Evolutionary conservation across 2,329 filamentous ascomycete species (phyloP).

Genomic region (Neofusicoccum parvum): DNA sequence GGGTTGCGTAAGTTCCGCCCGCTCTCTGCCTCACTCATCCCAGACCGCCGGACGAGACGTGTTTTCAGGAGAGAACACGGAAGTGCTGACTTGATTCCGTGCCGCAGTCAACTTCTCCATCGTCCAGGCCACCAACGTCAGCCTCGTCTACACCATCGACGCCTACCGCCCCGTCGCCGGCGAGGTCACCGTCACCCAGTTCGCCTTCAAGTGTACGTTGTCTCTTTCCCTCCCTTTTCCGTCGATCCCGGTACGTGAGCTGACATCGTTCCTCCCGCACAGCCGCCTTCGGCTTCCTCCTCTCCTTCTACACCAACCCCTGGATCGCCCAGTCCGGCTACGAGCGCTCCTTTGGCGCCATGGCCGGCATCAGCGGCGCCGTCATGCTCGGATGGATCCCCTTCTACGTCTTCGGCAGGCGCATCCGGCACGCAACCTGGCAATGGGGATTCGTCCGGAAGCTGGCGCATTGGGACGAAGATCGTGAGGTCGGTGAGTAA

Average conservation of each 20-base stretch:
- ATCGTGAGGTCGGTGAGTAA: constrained; percentile 60
- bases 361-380: constrained; percentile 57
- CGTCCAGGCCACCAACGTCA: constrained; percentile 58
- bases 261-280: not conserved
- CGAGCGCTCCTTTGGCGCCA: constrained; percentile 55
- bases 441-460: constrained; percentile 50
- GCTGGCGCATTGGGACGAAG: constrained; percentile 53
- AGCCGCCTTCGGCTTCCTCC: constrained; percentile 60
- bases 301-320: constrained; percentile 63
- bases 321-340: constrained; percentile 59
- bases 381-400: constrained; percentile 54
- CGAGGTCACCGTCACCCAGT: constrained; percentile 56
- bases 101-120: constrained; percentile 56
- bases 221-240: not conserved
- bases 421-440: constrained; percentile 52
- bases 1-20: constrained; percentile 49
- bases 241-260: not conserved
- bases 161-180: constrained; percentile 60
- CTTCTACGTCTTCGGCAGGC: constrained; percentile 56
- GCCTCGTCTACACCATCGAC: constrained; percentile 61
- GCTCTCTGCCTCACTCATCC: too few species aligned
- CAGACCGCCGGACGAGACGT: not conserved
- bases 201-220: constrained; percentile 57
- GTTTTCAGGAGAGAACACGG: not conserved
- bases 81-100: not conserved